A percentile compares a stretch with the other conserved stretches of the same genome.
Evolutionary conservation across 1,139 yeast species (phyloP).

Genomic region (Magnusiomyces sp.): DNA sequence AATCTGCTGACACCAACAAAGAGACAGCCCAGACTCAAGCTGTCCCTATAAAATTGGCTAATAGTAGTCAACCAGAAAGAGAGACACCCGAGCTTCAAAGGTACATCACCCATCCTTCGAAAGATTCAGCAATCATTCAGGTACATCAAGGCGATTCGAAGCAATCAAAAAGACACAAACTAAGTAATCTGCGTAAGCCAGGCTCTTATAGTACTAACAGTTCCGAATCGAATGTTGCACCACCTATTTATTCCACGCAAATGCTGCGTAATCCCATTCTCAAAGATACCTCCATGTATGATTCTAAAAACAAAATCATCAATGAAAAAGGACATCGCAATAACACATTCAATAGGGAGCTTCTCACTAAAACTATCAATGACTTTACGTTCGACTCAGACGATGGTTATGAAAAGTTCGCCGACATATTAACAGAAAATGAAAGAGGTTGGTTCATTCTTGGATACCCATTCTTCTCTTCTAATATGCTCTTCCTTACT

Average conservation of each 20-base stretch:
- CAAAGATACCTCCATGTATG: slow-evolving; percentile 3
- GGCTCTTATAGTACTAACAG: not conserved
- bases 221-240: not conserved
- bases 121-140: too few relatives aligned
- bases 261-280: slow-evolving; percentile 10
- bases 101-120: too few relatives aligned
- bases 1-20: too few relatives aligned
- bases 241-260: slow-evolving; percentile 1
- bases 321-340: not conserved
- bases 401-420: not conserved
- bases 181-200: too few relatives aligned
- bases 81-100: too few relatives aligned
- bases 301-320: not conserved
- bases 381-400: not conserved
- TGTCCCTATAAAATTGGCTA: too few relatives aligned
- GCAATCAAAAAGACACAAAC: too few relatives aligned
- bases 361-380: not conserved
- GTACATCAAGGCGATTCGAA: too few relatives aligned
- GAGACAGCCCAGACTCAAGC: too few relatives aligned
- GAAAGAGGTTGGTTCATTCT: slow-evolving; percentile 61
- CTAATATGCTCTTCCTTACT: slow-evolving; percentile 41
- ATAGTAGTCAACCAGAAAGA: too few relatives aligned
- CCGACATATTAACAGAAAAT: slow-evolving; percentile 44
- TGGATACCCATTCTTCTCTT: slow-evolving; percentile 56
- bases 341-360: not conserved